A percentile compares a stretch with the other conserved stretches of the same genome.
phyloP scores from a whole-genome alignment of 495 filamentous ascomycete genomes.

The Penicillium crystallinum region DNA sequence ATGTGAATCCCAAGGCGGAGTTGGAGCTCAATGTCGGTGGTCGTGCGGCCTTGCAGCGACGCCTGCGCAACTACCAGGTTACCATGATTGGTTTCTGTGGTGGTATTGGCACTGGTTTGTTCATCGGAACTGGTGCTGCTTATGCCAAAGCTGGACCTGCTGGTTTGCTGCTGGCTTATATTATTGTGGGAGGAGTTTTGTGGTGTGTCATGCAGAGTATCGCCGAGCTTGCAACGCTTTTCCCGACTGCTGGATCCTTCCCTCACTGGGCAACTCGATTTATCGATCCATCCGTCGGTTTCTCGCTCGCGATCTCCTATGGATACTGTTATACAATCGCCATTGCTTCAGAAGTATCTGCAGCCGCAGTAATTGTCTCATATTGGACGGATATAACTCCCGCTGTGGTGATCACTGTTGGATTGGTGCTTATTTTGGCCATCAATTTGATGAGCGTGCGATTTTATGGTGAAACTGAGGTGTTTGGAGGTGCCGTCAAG shows the following conservation, averaged over 20 bases:
- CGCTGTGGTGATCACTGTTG: constrained; percentile 65
- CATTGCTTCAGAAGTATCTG: constrained; percentile 65
- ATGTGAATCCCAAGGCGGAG: constrained; percentile 23
- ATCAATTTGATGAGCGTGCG: constrained; percentile 66
- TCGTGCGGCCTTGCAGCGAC: constrained; percentile 31
- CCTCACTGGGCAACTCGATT: constrained; percentile 71
- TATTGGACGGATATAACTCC: constrained; percentile 54
- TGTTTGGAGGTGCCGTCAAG: constrained; percentile 68
- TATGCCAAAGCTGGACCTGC: constrained; percentile 63
- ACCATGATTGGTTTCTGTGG: constrained; percentile 39
- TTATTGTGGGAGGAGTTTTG: constrained; percentile 60
- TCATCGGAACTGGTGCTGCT: constrained; percentile 66
- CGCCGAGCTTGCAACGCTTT: constrained; percentile 70
- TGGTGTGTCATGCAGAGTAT: constrained; percentile 53
- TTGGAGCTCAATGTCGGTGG: constrained; percentile 35
- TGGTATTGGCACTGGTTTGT: constrained; percentile 67
- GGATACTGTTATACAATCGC: constrained; percentile 56
- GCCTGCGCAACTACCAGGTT: constrained; percentile 36
- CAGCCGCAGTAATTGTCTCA: constrained; percentile 65
- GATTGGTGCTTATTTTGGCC: constrained; percentile 59
- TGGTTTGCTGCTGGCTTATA: constrained; percentile 63
- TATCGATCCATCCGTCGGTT: constrained; percentile 63
- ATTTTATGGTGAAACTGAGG: constrained; percentile 71
- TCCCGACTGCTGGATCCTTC: constrained; percentile 69
- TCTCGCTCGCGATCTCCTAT: constrained; percentile 54